These are phyloP conservation scores for Cordyceps farinosa DNA, from an alignment of 2,329 filamentous ascomycete genomes.

Conservation along the genomic window DNA sequence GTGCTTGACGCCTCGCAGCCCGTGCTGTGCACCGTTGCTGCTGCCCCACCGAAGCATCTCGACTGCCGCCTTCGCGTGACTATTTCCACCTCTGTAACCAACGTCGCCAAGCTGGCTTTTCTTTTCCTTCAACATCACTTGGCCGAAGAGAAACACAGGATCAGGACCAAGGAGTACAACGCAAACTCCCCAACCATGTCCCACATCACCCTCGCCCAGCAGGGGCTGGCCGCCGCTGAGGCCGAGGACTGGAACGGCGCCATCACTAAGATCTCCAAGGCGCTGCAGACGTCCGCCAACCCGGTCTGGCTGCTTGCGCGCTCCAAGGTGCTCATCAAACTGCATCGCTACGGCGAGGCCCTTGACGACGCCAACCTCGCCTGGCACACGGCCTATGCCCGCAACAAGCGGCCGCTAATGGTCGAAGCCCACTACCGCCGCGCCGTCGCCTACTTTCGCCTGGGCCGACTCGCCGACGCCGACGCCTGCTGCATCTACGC, in stretches of 20 bases:
- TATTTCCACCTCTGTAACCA: neutral
- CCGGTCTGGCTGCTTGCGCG: conserved; percentile 79
- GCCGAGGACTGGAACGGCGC: conserved; percentile 63
- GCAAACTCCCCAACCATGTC: conserved; percentile 41
- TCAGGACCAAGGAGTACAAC: neutral
- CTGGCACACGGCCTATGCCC: conserved; percentile 57
- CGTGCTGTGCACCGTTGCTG: too few relatives aligned
- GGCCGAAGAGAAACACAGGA: neutral
- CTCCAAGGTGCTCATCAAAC: conserved; percentile 71
- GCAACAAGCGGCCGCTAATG: conserved; percentile 72
- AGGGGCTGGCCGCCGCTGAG: conserved; percentile 64
- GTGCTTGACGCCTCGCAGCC: too few relatives aligned
- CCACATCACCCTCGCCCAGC: conserved; percentile 45
- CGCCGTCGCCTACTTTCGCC: conserved; percentile 66
- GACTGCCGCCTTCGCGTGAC: neutral
- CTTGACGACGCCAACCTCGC: conserved; percentile 68
- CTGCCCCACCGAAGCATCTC: conserved; percentile 3
- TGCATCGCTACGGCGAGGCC: conserved; percentile 57
- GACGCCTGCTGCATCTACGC: conserved; percentile 64
- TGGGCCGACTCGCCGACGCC: conserved; percentile 71
- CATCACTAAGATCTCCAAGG: conserved; percentile 63
- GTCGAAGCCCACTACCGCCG: conserved; percentile 78
- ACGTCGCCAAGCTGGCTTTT: neutral
- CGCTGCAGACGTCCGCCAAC: conserved; percentile 62
- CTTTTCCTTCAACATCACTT: neutral